phyloP scores from a whole-genome alignment of 2,329 filamentous ascomycete genomes.

The Parastagonospora avenae region DNA sequence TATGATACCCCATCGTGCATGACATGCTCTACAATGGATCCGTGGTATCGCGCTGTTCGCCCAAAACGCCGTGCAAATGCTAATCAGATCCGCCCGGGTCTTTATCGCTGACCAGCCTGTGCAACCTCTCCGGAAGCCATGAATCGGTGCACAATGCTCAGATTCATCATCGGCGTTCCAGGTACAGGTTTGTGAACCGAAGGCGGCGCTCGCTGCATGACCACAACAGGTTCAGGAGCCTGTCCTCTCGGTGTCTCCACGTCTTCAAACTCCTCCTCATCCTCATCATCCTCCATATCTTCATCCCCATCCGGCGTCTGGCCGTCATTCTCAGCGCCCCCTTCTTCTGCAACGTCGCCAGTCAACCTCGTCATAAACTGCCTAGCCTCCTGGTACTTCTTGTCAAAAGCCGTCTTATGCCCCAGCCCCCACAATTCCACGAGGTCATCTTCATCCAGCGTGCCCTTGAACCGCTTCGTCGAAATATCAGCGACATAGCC shows the following conservation, averaged over 20 bases:
- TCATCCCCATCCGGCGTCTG: conserved; percentile 22
- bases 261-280: conserved; percentile 19
- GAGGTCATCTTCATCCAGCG: conserved; percentile 25
- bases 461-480: conserved; percentile 21
- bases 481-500: conserved; percentile 17
- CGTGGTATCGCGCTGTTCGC: conserved; percentile 1
- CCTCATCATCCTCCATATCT: conserved; percentile 19
- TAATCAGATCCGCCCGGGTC: not conserved
- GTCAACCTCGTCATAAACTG: conserved; percentile 4
- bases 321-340: conserved; percentile 14
- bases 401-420: conserved; percentile 25
- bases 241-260: conserved; percentile 1
- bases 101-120: conserved; percentile 3
- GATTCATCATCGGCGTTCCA: conserved; percentile 23
- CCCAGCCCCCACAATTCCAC: conserved; percentile 25
- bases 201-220: conserved; percentile 11
- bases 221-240: conserved; percentile 6
- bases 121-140: conserved; percentile 23
- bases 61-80: conserved; percentile 4
- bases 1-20: not conserved
- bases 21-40: not conserved
- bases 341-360: conserved; percentile 4
- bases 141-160: conserved; percentile 31
- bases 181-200: conserved; percentile 18
- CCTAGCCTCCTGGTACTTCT: conserved; percentile 13